phyloP scores from a whole-genome alignment of 208 protist species.

The Trypanosoma mega region DNA sequence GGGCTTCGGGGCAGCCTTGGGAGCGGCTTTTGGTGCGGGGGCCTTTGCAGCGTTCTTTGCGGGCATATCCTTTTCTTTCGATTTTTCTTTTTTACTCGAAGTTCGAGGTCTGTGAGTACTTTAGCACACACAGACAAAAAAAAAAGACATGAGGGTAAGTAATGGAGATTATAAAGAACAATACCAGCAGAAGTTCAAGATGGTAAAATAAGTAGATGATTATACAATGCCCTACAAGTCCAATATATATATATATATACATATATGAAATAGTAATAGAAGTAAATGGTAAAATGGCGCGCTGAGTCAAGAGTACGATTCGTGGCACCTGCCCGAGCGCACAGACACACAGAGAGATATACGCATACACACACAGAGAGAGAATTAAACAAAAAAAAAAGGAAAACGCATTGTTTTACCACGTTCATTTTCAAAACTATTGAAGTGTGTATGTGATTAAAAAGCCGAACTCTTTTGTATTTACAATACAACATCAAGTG shows the following conservation, averaged over 20 bases:
- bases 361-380: not conserved
- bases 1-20: slow-evolving; percentile 43
- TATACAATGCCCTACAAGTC: too few species aligned
- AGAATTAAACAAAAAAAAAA: not conserved
- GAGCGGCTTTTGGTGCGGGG: slow-evolving; percentile 38
- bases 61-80: slow-evolving; percentile 39
- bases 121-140: not conserved
- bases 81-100: slow-evolving; percentile 84
- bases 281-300: too few species aligned
- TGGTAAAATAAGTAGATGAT: not conserved
- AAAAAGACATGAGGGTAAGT: not conserved
- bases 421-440: too few species aligned
- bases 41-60: not conserved
- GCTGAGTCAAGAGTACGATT: not conserved
- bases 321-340: not conserved
- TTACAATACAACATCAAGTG: too few species aligned
- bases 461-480: too few species aligned
- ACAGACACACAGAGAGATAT: not conserved
- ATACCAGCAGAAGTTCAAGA: not conserved
- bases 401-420: not conserved
- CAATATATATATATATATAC: too few species aligned
- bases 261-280: too few species aligned
- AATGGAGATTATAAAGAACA: not conserved
- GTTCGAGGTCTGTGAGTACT: slow-evolving; percentile 47
- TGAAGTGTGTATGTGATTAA: too few species aligned